These are phyloP conservation scores for Aspergillus haitiensis DNA, from an alignment of 495 filamentous ascomycete species.

Conservation along the genomic window DNA sequence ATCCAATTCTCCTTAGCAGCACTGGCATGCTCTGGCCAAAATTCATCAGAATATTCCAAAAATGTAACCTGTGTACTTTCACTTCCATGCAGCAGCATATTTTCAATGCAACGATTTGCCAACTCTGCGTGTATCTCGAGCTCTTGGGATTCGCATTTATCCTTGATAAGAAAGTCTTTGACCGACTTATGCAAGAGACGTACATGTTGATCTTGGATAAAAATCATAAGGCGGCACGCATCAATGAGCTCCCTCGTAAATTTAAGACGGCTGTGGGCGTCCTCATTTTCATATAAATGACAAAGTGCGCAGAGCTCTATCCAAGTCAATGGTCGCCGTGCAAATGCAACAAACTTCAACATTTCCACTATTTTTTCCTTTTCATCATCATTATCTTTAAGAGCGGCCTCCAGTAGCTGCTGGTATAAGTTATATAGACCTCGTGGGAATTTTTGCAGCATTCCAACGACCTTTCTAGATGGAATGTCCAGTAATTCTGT, in stretches of 20 bases:
- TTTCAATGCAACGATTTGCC: not conserved
- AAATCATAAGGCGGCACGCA: not conserved
- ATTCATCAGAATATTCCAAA: not conserved
- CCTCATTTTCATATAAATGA: not conserved
- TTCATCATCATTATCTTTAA: not conserved
- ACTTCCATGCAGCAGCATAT: not conserved
- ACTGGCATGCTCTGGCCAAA: not conserved
- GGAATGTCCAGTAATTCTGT: slow-evolving; percentile 14
- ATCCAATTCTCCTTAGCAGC: not conserved
- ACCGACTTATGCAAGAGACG: not conserved
- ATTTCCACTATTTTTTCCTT: not conserved
- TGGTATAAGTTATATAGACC: slow-evolving; percentile 22
- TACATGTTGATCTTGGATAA: not conserved
- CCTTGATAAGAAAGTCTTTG: not conserved
- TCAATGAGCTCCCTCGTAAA: not conserved
- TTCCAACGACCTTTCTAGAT: slow-evolving; percentile 18
- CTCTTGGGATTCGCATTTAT: not conserved
- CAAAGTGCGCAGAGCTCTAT: not conserved
- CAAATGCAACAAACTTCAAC: not conserved
- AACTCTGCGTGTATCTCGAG: not conserved
- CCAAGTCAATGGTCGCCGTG: not conserved
- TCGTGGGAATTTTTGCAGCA: slow-evolving; percentile 18
- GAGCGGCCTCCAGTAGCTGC: not conserved
- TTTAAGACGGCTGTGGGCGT: not conserved
- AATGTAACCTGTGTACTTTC: not conserved